phyloP scores from a whole-genome alignment of 2,329 filamentous ascomycete species.

The Geosmithia morbida region DNA sequence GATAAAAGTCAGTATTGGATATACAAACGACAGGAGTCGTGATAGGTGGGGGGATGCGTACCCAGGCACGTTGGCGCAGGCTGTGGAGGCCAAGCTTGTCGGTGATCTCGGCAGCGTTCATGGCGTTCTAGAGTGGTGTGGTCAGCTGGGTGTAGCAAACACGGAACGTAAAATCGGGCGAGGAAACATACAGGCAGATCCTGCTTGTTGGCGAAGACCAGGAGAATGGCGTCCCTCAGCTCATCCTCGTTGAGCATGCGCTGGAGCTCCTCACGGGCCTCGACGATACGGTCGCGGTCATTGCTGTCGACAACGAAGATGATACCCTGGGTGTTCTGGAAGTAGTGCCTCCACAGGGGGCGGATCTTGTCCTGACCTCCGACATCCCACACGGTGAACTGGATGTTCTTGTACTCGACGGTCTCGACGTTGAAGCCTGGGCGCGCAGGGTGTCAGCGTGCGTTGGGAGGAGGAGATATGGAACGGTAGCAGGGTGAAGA shows the following conservation, averaged over 20 bases:
- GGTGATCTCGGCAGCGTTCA: slow-evolving; percentile 99
- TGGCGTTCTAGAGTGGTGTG: slow-evolving; percentile 60
- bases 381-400: slow-evolving; percentile 99
- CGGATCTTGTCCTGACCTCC: slow-evolving; percentile 99
- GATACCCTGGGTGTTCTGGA: slow-evolving; percentile 98
- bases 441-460: background rate
- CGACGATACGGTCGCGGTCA: slow-evolving; percentile 94
- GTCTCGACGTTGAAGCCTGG: slow-evolving; percentile 99
- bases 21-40: background rate
- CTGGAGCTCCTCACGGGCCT: slow-evolving; percentile 91
- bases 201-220: slow-evolving; percentile 99
- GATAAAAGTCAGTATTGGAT: slow-evolving; percentile 4
- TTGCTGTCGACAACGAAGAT: slow-evolving; percentile 99
- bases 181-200: slow-evolving; percentile 75
- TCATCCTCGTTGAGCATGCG: slow-evolving; percentile 99
- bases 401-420: slow-evolving; percentile 99
- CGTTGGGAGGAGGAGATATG: background rate
- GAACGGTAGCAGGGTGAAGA: background rate
- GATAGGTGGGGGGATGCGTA: slow-evolving; percentile 36
- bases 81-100: slow-evolving; percentile 99
- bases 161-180: background rate
- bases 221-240: slow-evolving; percentile 88
- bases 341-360: slow-evolving; percentile 99
- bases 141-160: background rate
- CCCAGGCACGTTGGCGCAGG: slow-evolving; percentile 96